Base-by-base conservation (phyloP, 192 early-diverging fungal species). In the Umbelopsis vinacea region DNA sequence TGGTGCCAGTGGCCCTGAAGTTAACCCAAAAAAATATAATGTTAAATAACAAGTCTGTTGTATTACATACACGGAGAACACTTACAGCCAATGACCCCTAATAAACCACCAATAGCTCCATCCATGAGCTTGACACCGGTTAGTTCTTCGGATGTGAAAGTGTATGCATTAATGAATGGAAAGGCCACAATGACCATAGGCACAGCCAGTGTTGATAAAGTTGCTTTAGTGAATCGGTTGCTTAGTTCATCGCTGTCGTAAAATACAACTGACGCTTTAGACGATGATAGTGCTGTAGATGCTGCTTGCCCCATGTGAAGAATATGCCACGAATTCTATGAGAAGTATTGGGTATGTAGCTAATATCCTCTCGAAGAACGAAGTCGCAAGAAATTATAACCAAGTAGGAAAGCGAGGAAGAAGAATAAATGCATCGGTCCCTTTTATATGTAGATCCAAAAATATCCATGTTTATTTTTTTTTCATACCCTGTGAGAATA, bases 21-120 rank as follows among this genome's bases (percentile, higher is more conserved):
- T 53, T 6, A 12, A 19, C 26, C 53, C 23, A 15, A 54, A 35
- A 38, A 66, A 53, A 21, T n/a, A n/a, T n/a, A 54, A 26, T 57
- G 6, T 43, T 43, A 43, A 12, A 43, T 43, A 10, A 22, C n/a
- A 63, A 29, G 46, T 54, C 33, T 45, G 22, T 69, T 9, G 12
- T 69, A 47, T 17, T 24, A 69, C 68, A 54, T 12, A 54, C 6
- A 54, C 6, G 52, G n/a, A 26, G 52, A 9, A 21, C 67, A 43
- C 70, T 71, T 76, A 76, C 75, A 79, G 43, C 77, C 77, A 68
- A 79, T 71, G 48, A 79, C 77, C 29, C 77, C 77, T 8, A 79
- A 46, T 33, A 79, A n/a, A 15, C 79, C 79, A 38, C 71, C 74
- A 29, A 80, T 76, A 0, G 75, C 69, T 11, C 72, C 75, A 52